phyloP scores from a whole-genome alignment of 176 grass and related monocot species.

The Luzula sylvatica region DNA sequence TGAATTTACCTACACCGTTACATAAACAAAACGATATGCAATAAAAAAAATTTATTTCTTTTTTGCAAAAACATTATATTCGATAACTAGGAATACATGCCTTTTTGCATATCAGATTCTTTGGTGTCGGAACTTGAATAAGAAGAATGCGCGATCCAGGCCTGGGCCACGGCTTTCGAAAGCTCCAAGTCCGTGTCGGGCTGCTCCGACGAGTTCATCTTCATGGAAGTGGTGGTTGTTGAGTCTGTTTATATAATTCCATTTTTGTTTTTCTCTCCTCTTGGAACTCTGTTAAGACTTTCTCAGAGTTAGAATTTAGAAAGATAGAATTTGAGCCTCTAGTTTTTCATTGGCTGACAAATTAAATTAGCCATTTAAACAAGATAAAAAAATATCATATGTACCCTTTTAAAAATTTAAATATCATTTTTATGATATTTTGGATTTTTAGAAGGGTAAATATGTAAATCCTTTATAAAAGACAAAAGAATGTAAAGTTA shows the following conservation, averaged over 20 bases:
- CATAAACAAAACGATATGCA: no score
- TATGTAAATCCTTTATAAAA: no score
- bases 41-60: no score
- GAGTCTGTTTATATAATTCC: neutral
- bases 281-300: neutral
- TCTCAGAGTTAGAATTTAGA: neutral
- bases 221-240: slow-evolving; percentile 18
- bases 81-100: slow-evolving; percentile 1
- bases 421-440: no score
- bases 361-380: neutral
- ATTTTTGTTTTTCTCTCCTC: neutral
- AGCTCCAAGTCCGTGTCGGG: slow-evolving; percentile 31
- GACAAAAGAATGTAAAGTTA: no score
- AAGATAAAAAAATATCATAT: neutral
- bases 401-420: no score
- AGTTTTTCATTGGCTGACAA: slow-evolving; percentile 1
- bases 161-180: slow-evolving; percentile 75
- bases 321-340: neutral
- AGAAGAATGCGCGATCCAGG: slow-evolving; percentile 62
- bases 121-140: slow-evolving; percentile 22
- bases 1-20: neutral
- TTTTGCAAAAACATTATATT: no score
- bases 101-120: neutral
- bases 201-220: slow-evolving; percentile 6
- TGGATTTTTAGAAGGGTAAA: no score